phyloP scores from a whole-genome alignment of 306 rosid genomes.

The Acacia crassicarpa region DNA sequence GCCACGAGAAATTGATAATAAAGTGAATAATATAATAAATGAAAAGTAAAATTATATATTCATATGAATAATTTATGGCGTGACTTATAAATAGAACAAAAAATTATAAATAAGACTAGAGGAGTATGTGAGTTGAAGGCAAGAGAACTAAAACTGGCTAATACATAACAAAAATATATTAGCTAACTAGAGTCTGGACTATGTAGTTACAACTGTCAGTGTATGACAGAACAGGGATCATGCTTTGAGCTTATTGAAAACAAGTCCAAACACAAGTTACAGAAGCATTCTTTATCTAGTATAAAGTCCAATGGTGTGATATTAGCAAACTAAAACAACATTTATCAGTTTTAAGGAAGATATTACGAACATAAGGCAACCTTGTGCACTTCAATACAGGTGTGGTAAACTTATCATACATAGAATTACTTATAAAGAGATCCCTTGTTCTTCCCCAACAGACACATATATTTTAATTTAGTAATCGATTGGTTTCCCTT shows the following conservation, averaged over 20 bases:
- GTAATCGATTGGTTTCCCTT: neutral
- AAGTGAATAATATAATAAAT: too few species aligned
- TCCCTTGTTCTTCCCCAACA: neutral
- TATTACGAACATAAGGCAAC: neutral
- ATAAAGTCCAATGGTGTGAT: neutral
- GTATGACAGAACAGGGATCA: neutral
- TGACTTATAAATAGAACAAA: too few species aligned
- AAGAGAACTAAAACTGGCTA: neutral
- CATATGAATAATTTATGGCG: too few species aligned
- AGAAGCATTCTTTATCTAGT: constrained; percentile 5
- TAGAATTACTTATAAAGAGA: neutral
- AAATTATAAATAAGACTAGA: too few species aligned
- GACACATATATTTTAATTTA: neutral
- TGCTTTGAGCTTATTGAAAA: neutral
- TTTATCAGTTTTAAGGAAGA: neutral
- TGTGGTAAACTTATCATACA: constrained; percentile 8
- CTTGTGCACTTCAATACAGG: neutral
- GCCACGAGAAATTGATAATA: too few species aligned
- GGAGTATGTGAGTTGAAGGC: too few species aligned
- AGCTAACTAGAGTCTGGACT: neutral
- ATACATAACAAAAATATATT: neutral
- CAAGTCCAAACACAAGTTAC: constrained; percentile 7
- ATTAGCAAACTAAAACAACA: neutral
- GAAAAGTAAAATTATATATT: too few species aligned
- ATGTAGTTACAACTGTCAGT: neutral